Base-by-base conservation (phyloP, 23 red algal species). In the Gracilariopsis chorda region DNA sequence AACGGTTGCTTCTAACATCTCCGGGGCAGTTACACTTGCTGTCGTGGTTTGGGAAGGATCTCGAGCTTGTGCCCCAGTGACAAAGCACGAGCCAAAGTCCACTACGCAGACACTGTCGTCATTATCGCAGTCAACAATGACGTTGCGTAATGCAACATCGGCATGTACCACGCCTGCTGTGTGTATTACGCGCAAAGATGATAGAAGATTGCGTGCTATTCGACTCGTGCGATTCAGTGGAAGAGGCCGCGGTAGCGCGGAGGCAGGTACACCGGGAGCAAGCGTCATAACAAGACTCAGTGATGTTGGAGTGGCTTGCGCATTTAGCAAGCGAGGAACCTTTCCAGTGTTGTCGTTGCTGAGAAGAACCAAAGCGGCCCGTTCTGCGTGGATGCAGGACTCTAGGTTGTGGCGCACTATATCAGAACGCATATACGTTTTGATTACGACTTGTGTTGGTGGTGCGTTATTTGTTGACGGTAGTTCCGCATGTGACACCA, bases 381-480 rank as follows among this genome's bases (percentile, higher is more conserved):
- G 74, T 63, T 91, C 88, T 23, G 73, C 35, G 7, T 20, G 25
- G 37, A 91, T 59, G 74, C 48, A 46, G 36, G 59, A 20, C 6
- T 55, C 29, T 58, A 91, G 41, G 27, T 56, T 37, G 28, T 80
- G 41, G 25, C 63, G 53, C 14, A 44, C 19, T 20, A 91, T 45
- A 70, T 82, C 88, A 59, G 60, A 28, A 49, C 48, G 74, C 47
- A 36, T 58, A 41, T 91, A 91, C 10, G 88, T 91, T 45, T 91
- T 91, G 36, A 80, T 45, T n/a, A 91, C 25, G 46, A 81, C 74
- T 2, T 29, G 76, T 10, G 72, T 82, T 34, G 80, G 43, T 0
- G 74, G 34, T 16, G 48, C 46, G 4, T 58, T 60, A 7, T 85
- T 33, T 62, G 80, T 49, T 33, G 57, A 67, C 4, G 69, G 72